Percentiles rank a stretch among this genome's conserved stretches.
Evolutionary conservation across 139 green algal genomes (phyloP).

Genomic region (Klebsormidium nitens): DNA sequence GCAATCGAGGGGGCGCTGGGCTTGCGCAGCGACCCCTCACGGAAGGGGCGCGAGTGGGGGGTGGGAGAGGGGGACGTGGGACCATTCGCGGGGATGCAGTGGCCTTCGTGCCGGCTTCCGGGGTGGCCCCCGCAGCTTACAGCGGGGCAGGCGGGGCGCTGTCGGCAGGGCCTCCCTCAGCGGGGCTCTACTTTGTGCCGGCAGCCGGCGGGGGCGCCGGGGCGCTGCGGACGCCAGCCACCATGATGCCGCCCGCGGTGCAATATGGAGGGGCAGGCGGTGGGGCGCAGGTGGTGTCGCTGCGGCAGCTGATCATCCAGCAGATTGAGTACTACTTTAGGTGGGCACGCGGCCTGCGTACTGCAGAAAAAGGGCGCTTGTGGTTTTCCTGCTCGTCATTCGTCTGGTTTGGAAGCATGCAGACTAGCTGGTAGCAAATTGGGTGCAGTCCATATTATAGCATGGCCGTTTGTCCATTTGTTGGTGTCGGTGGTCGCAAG

Average conservation of each 20-base stretch:
- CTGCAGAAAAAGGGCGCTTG: too few species aligned
- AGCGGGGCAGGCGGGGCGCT: neutral
- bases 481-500: neutral
- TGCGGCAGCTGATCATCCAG: conserved; percentile 58
- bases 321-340: conserved; percentile 97
- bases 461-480: too few species aligned
- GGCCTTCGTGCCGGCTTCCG: neutral
- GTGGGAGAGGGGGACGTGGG: neutral
- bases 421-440: neutral
- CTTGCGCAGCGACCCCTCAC: too few species aligned
- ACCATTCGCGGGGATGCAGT: neutral
- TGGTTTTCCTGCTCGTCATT: too few species aligned
- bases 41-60: neutral
- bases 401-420: too few species aligned
- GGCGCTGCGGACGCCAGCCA: neutral
- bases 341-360: neutral
- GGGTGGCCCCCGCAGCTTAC: neutral
- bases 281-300: conserved; percentile 8
- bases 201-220: neutral
- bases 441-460: too few species aligned
- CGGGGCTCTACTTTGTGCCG: neutral
- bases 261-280: neutral
- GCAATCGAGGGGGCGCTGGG: too few species aligned
- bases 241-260: neutral
- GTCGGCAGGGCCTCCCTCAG: neutral